Base-by-base conservation (phyloP, 768 basidiomycete species). In the Rhodotorula graminis region DNA sequence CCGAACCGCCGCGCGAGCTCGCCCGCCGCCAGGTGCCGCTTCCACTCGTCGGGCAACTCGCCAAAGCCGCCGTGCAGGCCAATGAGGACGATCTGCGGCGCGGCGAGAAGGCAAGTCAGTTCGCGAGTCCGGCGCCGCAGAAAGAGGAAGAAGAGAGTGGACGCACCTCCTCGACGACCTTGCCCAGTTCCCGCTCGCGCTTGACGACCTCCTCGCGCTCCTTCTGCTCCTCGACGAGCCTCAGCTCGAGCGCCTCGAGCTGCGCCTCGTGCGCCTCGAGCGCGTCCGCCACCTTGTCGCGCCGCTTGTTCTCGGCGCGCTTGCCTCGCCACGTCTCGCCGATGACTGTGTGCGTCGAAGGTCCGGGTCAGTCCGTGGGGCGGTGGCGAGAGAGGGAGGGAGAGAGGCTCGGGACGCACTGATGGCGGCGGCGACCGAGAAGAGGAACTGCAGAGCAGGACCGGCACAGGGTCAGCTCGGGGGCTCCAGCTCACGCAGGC, bases 61-160 rank as follows among this genome's bases (percentile, higher is more conserved):
- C 67, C 67, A 19, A 72, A 75, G 2, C 74, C 74, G 25, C 74
- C 74, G n/a, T 68, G 67, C 40, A 75, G 52, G 3, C 74, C 74
- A 23, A 75, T 75, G 27, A 40, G 21, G 40, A 75, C 74, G 52
- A 75, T 71, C 74, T 75, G 64, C n/a, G 25, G 4, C 25, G 11
- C 14, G 47, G 5, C 23, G 37, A 37, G 37, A 9, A 2, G 23
- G 27, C 1, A 3, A 5, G 15, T 52, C 37, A n/a, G 25, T 11
- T 16, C 14, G 40, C 23, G 40, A 3, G 1, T 23, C 33, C 9
- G n/a, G 25, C 42, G 40, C 19, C 23, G 15, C 5, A 42, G 46
- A 25, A 31, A 59, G 49, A 15, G 33, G 16, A 42, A 56, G 27
- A 49, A 49, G 4, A 19, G 18, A 21, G 9, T 9, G 37, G 37